Evolutionary conservation across 148 eudicot genomes (phyloP), one percentile per base, ranked within the genome.

Genomic region (Arbutus unedo): DNA sequence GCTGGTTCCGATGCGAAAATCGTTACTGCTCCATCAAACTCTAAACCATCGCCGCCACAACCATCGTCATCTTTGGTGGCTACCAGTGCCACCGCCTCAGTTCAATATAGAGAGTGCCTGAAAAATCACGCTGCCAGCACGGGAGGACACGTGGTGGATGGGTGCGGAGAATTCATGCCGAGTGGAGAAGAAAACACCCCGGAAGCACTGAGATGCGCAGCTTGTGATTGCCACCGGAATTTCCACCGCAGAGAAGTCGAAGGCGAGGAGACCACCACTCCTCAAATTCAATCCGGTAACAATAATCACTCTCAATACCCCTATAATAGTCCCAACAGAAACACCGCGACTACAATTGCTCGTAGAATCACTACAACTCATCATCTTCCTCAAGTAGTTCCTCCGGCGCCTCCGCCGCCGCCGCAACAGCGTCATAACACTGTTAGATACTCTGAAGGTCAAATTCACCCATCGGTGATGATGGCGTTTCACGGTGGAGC

Each of bases 151-250:
- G 98, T 90, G 55, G 79, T 90, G 0, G 98, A 96, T 76, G 98
- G 98, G 1, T 96, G 98, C 56, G 95, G 98, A 1, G 98, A 96
- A 76, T 96, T 94, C 85, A 93, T 94, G 98, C 95, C 98, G 0
- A 77, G 81, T 44, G 98, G 94, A 31, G 87, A 89, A 2, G 93
- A 84, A 41, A 92, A 86, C 18, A 85, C 90, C 48, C 87, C 83
- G 54, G 89, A 80, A 76, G 81, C 87, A 67, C 59, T 95, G 3
- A 85, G 87, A 31, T 96, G 98, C 72, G 98, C 98, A 2, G 98
- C 98, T 16, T 96, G 98, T 53, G 91, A 88, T 18, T 96, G 98
- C 79, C 98, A 96, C 83, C 93, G 98, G 43, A 96, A 87, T 55
- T 96, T 96, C 80, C 98, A 96, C 91, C 84, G 96, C 18, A 85